Evolutionary conservation across 306 rosid species (phyloP).

Genomic region (Cucumis cinereus): DNA sequence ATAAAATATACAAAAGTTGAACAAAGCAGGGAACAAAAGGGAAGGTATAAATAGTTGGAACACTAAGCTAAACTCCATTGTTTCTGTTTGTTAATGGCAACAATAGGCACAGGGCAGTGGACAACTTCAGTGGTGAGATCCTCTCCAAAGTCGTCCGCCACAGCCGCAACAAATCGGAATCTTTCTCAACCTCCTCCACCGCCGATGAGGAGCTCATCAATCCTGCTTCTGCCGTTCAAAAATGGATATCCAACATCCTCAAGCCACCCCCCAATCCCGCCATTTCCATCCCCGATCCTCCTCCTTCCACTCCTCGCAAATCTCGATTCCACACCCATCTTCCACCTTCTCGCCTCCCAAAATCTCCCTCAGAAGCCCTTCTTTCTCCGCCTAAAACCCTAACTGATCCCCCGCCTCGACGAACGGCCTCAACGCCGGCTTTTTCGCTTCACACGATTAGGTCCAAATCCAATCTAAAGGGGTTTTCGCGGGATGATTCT

Average conservation of each 20-base stretch:
- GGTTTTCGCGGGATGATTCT: slow-evolving; percentile 11
- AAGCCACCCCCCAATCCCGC: slow-evolving; percentile 30
- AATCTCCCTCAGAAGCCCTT: slow-evolving; percentile 17
- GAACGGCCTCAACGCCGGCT: slow-evolving; percentile 48
- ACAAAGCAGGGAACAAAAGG: no score
- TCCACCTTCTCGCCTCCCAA: slow-evolving; percentile 30
- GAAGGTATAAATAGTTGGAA: neutral
- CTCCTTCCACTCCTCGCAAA: slow-evolving; percentile 33
- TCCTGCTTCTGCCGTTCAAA: slow-evolving; percentile 42
- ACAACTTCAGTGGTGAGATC: slow-evolving; percentile 62
- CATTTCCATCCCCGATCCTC: slow-evolving; percentile 12
- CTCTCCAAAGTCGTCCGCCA: slow-evolving; percentile 46
- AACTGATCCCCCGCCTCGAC: slow-evolving; percentile 38
- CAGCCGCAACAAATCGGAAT: slow-evolving; percentile 47
- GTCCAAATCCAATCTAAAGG: slow-evolving; percentile 8
- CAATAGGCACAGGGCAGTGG: slow-evolving; percentile 31
- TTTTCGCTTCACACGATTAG: slow-evolving; percentile 36
- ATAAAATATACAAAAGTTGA: no score
- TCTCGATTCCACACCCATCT: slow-evolving; percentile 60
- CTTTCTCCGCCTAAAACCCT: slow-evolving; percentile 72
- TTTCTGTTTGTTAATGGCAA: neutral
- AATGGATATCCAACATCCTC: slow-evolving; percentile 50
- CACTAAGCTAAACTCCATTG: neutral
- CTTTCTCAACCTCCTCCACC: slow-evolving; percentile 10
- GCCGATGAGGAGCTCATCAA: slow-evolving; percentile 17